These are phyloP conservation scores for Geranium incanum DNA, from an alignment of 441 rosid genomes.

Conservation along the genomic window DNA sequence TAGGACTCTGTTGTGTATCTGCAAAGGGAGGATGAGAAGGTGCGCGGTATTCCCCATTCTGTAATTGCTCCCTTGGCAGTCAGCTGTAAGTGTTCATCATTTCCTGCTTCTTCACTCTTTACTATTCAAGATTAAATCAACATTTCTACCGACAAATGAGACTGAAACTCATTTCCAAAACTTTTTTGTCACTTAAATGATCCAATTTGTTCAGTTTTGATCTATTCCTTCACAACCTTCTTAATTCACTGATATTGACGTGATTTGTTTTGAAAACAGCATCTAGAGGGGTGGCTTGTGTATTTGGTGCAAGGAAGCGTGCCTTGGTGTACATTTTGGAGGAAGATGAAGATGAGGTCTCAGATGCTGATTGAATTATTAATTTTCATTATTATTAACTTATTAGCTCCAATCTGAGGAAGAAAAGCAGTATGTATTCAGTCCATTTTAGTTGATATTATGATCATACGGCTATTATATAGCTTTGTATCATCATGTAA, in stretches of 20 bases:
- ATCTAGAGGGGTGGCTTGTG: slow-evolving; percentile 81
- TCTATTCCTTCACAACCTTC: neutral
- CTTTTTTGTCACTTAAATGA: neutral
- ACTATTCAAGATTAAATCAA: no score
- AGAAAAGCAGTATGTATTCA: neutral
- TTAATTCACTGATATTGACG: neutral
- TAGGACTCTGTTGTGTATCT: slow-evolving; percentile 48
- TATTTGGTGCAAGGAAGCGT: slow-evolving; percentile 67
- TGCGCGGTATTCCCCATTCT: slow-evolving; percentile 55
- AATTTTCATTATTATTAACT: neutral
- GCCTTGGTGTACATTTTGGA: slow-evolving; percentile 85
- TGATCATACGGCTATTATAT: neutral
- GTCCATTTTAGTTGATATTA: neutral
- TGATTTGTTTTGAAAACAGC: slow-evolving; percentile 40
- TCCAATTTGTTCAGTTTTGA: neutral
- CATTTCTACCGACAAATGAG: no score
- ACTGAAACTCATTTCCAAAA: neutral
- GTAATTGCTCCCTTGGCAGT: slow-evolving; percentile 66
- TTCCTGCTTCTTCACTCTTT: neutral
- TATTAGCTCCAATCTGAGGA: neutral
- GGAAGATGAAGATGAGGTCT: slow-evolving; percentile 75
- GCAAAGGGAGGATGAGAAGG: slow-evolving; percentile 65
- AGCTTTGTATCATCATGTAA: neutral
- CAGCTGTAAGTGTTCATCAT: slow-evolving; percentile 47
- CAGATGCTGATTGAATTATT: slow-evolving; percentile 41